phyloP scores from a whole-genome alignment of 108 stramenopile species.

The Pseudonitzschia multiseries region DNA sequence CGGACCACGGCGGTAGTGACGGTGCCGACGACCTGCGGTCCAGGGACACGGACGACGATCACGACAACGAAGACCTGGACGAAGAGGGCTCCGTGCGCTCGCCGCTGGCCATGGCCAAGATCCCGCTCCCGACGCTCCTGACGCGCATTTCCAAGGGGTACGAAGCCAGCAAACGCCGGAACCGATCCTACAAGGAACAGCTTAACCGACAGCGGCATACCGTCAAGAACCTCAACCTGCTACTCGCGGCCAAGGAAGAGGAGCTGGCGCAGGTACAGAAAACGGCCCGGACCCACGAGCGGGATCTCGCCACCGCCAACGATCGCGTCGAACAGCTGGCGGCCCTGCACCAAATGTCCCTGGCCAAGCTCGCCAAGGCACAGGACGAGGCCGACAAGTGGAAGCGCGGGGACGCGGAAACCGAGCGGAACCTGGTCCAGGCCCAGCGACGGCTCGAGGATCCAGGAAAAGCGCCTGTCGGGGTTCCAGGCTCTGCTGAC shows the following conservation, averaged over 20 bases:
- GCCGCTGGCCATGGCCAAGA: not conserved
- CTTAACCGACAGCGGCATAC: not conserved
- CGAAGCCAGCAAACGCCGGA: constrained; percentile 4
- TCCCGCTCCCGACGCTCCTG: not conserved
- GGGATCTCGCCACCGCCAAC: not conserved
- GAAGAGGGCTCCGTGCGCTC: not conserved
- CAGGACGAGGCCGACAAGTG: constrained; percentile 18
- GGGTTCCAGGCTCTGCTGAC: constrained; percentile 23
- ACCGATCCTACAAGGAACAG: not conserved
- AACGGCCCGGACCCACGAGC: not conserved
- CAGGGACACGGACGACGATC: not conserved
- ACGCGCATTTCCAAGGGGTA: constrained; percentile 9
- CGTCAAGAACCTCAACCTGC: constrained; percentile 25
- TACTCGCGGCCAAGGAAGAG: constrained; percentile 23
- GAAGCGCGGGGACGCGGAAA: not conserved
- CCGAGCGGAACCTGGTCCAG: constrained; percentile 7
- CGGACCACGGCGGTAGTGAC: not conserved
- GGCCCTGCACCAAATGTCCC: not conserved
- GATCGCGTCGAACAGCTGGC: constrained; percentile 8
- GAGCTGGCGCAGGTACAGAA: not conserved
- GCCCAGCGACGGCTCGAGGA: constrained; percentile 5
- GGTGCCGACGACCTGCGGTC: not conserved
- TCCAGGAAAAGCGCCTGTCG: constrained; percentile 26
- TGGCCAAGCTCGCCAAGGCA: constrained; percentile 5
- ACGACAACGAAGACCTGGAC: not conserved